Base-by-base conservation (phyloP, 805 yeast genomes). In the Isabelozyma heimii region DNA sequence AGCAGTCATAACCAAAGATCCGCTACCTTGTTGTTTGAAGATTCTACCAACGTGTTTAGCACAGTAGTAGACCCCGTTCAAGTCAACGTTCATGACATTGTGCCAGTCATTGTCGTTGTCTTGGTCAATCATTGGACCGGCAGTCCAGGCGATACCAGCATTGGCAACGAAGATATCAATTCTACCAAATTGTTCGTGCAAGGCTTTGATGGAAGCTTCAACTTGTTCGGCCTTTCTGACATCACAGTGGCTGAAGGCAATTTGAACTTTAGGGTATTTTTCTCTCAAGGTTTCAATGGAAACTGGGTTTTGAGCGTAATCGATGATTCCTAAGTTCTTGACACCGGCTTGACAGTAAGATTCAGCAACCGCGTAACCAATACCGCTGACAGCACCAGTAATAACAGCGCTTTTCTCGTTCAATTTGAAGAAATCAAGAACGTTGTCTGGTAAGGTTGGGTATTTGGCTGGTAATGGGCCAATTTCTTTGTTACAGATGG, bases 1-100 rank as follows among this genome's bases (percentile, higher is more conserved):
- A 5, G 95, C 91, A 5, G 97, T 90, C 67, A 87, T 77, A 57
- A 90, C 82, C 57, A 91, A 75, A 1, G 95, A 85, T 30, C 97
- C 97, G 50, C 67, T 69, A 14, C 88, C 87, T 61, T 87, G 90
- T 59, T 79, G 71, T 65, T 81, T 81, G 77, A 91, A 91, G 49
- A 84, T 75, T 54, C 72, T 73, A 45, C 97, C 97, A 38, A 84
- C 80, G 46, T 78, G 72, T 71, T 86, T 85, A 52, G 96, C 85
- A 61, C 91, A 81, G 69, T 86, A 86, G 72, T 84, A 89, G 42
- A 86, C 87, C 9, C 94, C 90, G 62, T 87, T 84, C 52, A 91
- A 73, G 63, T 91, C 94, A 47, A 87, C 81, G 61, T 83, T 80
- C 62, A 89, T 77, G 48, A 90, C 82, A 55, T 81, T 82, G 63